phyloP scores from a whole-genome alignment of 495 filamentous ascomycete species.

The Neurospora sp. region DNA sequence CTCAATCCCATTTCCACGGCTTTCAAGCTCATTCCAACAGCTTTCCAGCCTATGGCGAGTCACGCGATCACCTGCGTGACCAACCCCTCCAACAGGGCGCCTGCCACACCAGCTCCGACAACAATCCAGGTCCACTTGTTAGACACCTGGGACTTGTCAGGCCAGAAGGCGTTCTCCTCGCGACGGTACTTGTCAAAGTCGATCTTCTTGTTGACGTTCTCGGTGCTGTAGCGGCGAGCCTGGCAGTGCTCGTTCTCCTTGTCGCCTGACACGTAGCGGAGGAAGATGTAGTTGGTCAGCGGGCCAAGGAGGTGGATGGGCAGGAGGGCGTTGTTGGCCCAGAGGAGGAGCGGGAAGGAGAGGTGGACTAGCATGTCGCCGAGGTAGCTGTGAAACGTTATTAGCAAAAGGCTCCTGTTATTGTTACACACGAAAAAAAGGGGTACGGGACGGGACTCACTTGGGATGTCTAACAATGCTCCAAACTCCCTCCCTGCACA shows the following conservation, averaged over 20 bases:
- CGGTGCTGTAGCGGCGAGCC: conserved; percentile 36
- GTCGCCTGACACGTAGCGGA: conserved; percentile 45
- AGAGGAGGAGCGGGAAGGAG: conserved; percentile 41
- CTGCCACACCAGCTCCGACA: conserved; percentile 32
- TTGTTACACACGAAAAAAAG: not conserved
- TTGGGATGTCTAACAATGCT: conserved; percentile 51
- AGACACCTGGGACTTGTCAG: conserved; percentile 29
- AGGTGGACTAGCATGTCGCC: conserved; percentile 47
- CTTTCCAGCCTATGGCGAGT: not conserved
- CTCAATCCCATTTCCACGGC: not conserved
- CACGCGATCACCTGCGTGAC: conserved; percentile 1
- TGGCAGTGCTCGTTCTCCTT: conserved; percentile 43
- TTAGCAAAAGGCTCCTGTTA: not conserved
- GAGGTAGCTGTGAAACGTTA: conserved; percentile 36
- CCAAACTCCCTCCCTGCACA: conserved; percentile 47
- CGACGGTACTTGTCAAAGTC: conserved; percentile 38
- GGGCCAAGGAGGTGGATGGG: conserved; percentile 45
- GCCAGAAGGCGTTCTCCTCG: conserved; percentile 51
- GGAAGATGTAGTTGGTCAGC: conserved; percentile 46
- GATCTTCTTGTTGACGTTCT: conserved; percentile 37
- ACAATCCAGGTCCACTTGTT: conserved; percentile 49
- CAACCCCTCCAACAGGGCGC: conserved; percentile 17
- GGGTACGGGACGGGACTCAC: conserved; percentile 26
- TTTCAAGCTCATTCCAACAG: not conserved
- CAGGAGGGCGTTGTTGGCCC: conserved; percentile 39